Evolutionary conservation across 305 asterid genomes (phyloP).

Genomic region (Fraxinus sp.): DNA sequence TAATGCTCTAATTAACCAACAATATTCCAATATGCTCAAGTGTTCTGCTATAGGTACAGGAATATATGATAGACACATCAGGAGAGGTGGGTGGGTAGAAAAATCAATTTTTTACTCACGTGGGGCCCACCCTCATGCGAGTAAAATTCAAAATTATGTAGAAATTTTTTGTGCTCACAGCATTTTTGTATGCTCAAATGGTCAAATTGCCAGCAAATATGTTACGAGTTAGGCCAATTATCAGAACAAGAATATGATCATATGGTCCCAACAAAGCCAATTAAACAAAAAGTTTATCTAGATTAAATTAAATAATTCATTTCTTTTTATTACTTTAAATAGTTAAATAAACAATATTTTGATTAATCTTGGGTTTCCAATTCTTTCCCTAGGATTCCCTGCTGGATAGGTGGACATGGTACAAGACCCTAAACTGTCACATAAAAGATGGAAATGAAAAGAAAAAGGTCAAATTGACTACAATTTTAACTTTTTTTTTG

Average conservation of each 20-base stretch:
- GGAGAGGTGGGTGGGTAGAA: too few species aligned
- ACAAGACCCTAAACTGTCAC: conserved; percentile 29
- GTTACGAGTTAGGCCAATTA: conserved; percentile 20
- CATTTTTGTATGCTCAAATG: not conserved
- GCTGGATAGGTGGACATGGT: conserved; percentile 28
- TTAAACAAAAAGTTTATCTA: not conserved
- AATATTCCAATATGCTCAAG: not conserved
- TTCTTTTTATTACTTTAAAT: not conserved
- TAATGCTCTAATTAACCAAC: not conserved
- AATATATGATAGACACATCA: too few species aligned
- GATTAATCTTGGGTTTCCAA: not conserved
- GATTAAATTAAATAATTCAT: conserved; percentile 8
- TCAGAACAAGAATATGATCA: conserved; percentile 12
- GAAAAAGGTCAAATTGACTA: conserved; percentile 26
- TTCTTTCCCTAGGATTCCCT: conserved; percentile 36
- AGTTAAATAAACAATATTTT: not conserved
- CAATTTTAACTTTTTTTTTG: conserved; percentile 27
- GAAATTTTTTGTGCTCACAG: too few species aligned
- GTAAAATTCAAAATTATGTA: too few species aligned
- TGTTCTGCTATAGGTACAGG: too few species aligned
- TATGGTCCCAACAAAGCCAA: conserved; percentile 2
- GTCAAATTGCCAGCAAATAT: not conserved
- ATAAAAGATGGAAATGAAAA: conserved; percentile 7
- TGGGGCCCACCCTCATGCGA: too few species aligned
- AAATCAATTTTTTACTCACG: too few species aligned